Evolutionary conservation across 306 rosid genomes (phyloP), one percentile per base, ranked within the genome.

Genomic region (Prunus mume): DNA sequence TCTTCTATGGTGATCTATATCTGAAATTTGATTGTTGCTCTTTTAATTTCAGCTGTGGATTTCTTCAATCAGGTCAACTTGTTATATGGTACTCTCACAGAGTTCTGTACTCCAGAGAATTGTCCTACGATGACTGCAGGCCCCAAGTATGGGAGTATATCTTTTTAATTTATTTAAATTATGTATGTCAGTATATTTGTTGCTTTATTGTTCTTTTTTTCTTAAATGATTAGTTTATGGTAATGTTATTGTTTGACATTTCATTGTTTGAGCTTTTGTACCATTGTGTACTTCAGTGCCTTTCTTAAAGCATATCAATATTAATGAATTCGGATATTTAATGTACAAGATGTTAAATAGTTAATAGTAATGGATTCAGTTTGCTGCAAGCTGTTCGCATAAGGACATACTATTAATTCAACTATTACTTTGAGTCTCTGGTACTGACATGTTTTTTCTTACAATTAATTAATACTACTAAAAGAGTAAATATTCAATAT

Each of bases 101-200:
- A 92, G 84, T 96, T 96, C 88, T 96, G 98, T 74, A 96, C 96
- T 77, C 81, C 97, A 9, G 96, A 96, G 84, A 93, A 85, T 87
- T 96, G 99, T 76, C 97, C 97, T 69, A 96, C 99, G 70, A 96
- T 96, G 99, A 89, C 97, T 82, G 99, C 98, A 51, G 99, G 99
- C 77, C 99, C 99, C 81, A 96, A 96, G 99, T 96, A 96, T 78
- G 96, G 65, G 76, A 64, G 41, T 52, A 5, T 74, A 62, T 74
- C 14, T 38, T 12, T 82, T 45, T 38, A 83, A 65, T 69, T 11
- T 63, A 18, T 6, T 22, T 34, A 30, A 41, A 46, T 52, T 13
- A 52, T 52, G 58, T 6, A 52, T 52, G 58, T 2, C 22, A 52
- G 58, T 64, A 74, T 72, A 56, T 69, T 5, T 54, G 55, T 5